Base-by-base conservation (phyloP, 208 protist species). In the Endotrypanum monterogeii region DNA sequence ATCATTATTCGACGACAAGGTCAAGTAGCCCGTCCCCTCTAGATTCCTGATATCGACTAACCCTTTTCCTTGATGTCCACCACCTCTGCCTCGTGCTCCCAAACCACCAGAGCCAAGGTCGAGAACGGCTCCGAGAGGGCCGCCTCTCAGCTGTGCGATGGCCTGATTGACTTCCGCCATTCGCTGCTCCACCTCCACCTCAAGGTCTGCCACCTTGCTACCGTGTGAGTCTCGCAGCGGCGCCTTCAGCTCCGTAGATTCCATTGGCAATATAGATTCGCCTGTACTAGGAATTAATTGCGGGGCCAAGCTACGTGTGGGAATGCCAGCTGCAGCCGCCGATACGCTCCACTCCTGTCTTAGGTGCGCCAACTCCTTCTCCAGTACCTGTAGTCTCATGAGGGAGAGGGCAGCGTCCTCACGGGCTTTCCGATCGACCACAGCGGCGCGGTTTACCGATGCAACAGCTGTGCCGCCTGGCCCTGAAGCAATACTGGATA, bases 151-250 rank as follows among this genome's bases (percentile, higher is more conserved):
- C 65, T 92, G 75, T 20, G 86, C 83, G 35, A 96, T 90, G 30
- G 90, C 90, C 44, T 88, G 82, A 60, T 95, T 95, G 1, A 96
- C 92, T 65, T 94, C 89, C 52, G 83, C 80, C 90, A 96, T 96
- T n/a, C 92, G 89, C 74, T 86, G 82, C 71, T 91, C 85, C 56
- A 96, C 92, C 74, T 96, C 88, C 74, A 87, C 79, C 76, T 96
- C 89, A 1, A 96, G 77, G 37, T 74, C 76, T 0, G 90, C 74
- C 44, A 96, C 84, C 30, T 84, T 83, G 63, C 74, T 85, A 44
- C 69, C 77, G 67, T 93, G 90, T n/a, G 73, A 83, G 73, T 93
- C 88, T 54, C 78, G 77, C 69, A 92, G 80, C n/a, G 77, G 73
- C 16, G 16, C 73, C 2, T 39, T 46, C 32, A 58, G 44, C 62